Base-by-base conservation (phyloP, 2,329 filamentous ascomycete species). In the Myrmaecium sp. region DNA sequence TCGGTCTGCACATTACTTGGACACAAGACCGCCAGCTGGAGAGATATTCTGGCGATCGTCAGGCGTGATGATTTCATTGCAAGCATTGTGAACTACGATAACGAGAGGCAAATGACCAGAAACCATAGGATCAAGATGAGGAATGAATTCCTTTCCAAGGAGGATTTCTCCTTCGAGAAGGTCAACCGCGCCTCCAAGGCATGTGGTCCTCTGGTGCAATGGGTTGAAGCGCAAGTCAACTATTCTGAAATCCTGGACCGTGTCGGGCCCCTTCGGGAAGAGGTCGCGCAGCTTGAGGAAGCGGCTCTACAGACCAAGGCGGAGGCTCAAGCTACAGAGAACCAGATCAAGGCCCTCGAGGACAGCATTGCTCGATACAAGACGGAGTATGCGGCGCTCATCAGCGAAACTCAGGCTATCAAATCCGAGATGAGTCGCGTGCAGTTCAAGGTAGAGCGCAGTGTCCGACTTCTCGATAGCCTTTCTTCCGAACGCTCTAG, bases 171-270 rank as follows among this genome's bases (percentile, higher is more conserved):
- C 0, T 92, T 84, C 41, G 89, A 98, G 48, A 80, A 80, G 51
- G 89, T 94, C 51, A 91, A 93, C 54, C 81, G 83, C 42, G 89
- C 89, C 33, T 92, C 80, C 57, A 94, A 89, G 58, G 89, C 89
- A 24, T 98, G 89, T 52, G 91, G 89, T 43, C 91, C 89, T 14
- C 66, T 98, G 9, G 86, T 98, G 11, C 83, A 94, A 47, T 98
- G 89, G 89, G 86, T 93, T 3, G 69, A 81, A 49, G 91, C 89
- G 12, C 89, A 98, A 55, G 89, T 98, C 46, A 83, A 80, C 44
- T 98, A 93, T 54, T 93, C 86, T n/a, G 83, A 89, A 38, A 98
- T 98, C 41, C 60, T 98, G 35, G 84, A 95, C 47, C 74, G 82
- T 19, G 83, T 98, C 32, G 91, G 86, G 2, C 89, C 89, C 14